Evolutionary conservation across 2,329 filamentous ascomycete species (phyloP).

Genomic region (Hypoxylon sp.): DNA sequence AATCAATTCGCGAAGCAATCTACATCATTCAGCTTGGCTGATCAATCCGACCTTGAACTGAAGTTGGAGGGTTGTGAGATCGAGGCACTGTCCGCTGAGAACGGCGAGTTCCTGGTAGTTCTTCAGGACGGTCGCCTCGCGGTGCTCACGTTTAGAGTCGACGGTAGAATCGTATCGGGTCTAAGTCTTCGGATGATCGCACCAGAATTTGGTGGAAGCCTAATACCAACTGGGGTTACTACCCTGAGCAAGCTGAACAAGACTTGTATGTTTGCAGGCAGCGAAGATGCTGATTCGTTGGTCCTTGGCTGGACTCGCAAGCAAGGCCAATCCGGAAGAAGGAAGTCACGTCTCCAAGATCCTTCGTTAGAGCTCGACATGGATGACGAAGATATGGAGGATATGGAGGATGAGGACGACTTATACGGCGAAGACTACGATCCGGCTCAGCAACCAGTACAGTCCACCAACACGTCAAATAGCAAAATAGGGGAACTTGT

Average conservation of each 20-base stretch:
- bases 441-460: slow-evolving; percentile 52
- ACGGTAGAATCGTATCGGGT: slow-evolving; percentile 91
- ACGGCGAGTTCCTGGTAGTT: slow-evolving; percentile 86
- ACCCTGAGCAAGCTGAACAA: slow-evolving; percentile 77
- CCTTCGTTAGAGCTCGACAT: slow-evolving; percentile 63
- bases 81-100: slow-evolving; percentile 80
- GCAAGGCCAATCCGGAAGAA: slow-evolving; percentile 70
- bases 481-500: slow-evolving; percentile 72
- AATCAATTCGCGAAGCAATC: slow-evolving; percentile 88
- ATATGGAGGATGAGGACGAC: slow-evolving; percentile 73
- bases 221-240: slow-evolving; percentile 73
- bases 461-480: slow-evolving; percentile 55
- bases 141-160: slow-evolving; percentile 84
- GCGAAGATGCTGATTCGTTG: slow-evolving; percentile 83
- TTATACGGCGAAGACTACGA: slow-evolving; percentile 71
- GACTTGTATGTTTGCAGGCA: slow-evolving; percentile 84
- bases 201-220: slow-evolving; percentile 70
- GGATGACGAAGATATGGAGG: slow-evolving; percentile 66
- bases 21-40: slow-evolving; percentile 85
- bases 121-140: slow-evolving; percentile 80
- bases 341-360: slow-evolving; percentile 71
- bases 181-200: slow-evolving; percentile 78
- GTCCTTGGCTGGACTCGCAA: slow-evolving; percentile 84
- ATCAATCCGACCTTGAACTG: slow-evolving; percentile 84
- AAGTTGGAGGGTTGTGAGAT: slow-evolving; percentile 85